Evolutionary conservation across 1,284 basidiomycete species (phyloP), one percentile per base, ranked within the genome.

Genomic region (Ganoderma lucidum): DNA sequence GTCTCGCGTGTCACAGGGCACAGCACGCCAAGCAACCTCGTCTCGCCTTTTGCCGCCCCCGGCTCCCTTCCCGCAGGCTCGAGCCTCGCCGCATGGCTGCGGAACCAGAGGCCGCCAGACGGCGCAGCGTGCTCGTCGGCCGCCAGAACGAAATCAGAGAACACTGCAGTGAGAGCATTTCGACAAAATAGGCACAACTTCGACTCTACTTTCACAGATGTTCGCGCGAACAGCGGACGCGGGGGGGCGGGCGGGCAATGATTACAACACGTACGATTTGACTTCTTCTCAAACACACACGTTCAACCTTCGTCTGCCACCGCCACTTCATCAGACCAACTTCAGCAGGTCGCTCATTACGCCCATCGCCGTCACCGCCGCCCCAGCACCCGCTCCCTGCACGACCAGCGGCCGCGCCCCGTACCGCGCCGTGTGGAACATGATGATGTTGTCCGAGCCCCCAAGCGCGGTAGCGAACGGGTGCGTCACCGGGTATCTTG

Each of bases 341-440:
- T 90, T 93, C 72, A 95, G 78, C 55, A 94, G 78, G 78, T 98
- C 96, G 61, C 92, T 91, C 66, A 96, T 85, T 23, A 99, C 96
- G 30, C 97, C 97, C 96, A 99, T 99, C 0, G 97, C 98, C 19
- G 97, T 99, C 19, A 99, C 97, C 37, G 95, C 96, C 1, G 96
- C 96, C 28, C 97, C 97, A 0, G 98, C 97, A 14, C 97, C 97
- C 0, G 96, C 92, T 53, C 97, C 97, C 80, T 99, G 97, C 30
- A 99, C 88, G 72, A 98, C 94, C 70, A 99, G 84, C 0, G 97
- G 94, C 65, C 94, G 83, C 8, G 90, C 87, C 30, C 91, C 91
- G 76, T 97, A 96, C 60, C 98, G 87, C 80, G 94, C 91, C 0
- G 97, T 98, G 80, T 95, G 92, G 88, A 99, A 99, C 83, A 97